Evolutionary conservation across 2,329 filamentous ascomycete genomes (phyloP), one percentile per base, ranked within the genome.

Genomic region (Knufia petricola): DNA sequence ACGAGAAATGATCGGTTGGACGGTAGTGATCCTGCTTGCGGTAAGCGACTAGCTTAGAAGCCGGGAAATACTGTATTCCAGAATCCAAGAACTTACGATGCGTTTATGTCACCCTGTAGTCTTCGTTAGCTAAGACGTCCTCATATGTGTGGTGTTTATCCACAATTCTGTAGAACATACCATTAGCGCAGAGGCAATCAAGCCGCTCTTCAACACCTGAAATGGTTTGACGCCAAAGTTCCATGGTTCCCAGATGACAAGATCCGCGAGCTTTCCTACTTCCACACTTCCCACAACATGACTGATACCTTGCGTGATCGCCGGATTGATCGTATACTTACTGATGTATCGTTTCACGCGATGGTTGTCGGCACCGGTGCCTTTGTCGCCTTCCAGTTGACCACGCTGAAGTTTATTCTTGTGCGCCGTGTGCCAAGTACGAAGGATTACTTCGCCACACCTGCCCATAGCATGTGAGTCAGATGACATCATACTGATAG

Each of bases 391-490:
- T 4, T 77, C 71, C 23, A 96, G 68, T 1, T 67, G 62, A 0
- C 90, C 90, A 6, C 89, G 78, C 68, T 95, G 88, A 15, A 82
- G 63, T 68, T 94, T 95, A 65, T 96, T 96, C 77, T 95, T 95
- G 69, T 95, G 87, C 0, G 90, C 90, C 1, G 90, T 96, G 67
- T 95, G 88, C 90, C 90, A 96, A 0, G 90, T 95, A 9, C 90
- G 79, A 20, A 94, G 73, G 52, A 96, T 80, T 47, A 96, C 90
- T 70, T 96, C 90, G 55, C 90, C 90, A 63, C 87, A 94, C 44
- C 90, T 84, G 49, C 90, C 90, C 90, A 96, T 96, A 59, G 90
- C 90, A 68, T 96, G 90, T 0, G 85, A 90, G 69, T 96, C 90
- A 1, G 84, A 89, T 51, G 82, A 87, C 87, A 96, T 95, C 89